Evolutionary conservation across 257 asterid genomes (phyloP).

Genomic region (Solanum piurae): DNA sequence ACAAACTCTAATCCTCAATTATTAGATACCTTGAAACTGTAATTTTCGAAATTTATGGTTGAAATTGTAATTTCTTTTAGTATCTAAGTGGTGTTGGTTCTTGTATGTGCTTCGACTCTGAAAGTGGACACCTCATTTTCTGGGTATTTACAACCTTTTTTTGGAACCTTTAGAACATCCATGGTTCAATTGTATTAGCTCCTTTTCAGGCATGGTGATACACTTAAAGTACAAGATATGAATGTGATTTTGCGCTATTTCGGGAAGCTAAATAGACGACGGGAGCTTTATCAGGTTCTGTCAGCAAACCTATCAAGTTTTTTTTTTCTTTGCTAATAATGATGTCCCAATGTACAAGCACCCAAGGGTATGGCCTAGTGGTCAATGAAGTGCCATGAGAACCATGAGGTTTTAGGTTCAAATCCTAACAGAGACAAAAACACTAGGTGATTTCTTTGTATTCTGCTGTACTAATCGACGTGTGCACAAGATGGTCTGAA

Average conservation of each 20-base stretch:
- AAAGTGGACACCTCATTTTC: not conserved
- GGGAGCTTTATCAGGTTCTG: slow-evolving; percentile 71
- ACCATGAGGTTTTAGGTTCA: not conserved
- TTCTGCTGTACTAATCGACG: not conserved
- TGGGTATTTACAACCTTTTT: not conserved
- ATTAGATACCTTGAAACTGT: not conserved
- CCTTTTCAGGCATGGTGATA: slow-evolving; percentile 53
- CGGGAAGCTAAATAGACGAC: slow-evolving; percentile 55
- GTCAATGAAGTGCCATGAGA: not conserved
- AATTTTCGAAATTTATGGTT: no score
- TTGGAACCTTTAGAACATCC: not conserved
- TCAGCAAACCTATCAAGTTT: not conserved
- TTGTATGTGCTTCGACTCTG: not conserved
- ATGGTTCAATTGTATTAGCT: not conserved
- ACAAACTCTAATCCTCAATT: not conserved
- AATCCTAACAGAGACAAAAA: not conserved
- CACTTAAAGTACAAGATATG: slow-evolving; percentile 59
- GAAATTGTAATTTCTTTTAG: not conserved
- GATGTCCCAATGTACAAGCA: not conserved
- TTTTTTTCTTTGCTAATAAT: slow-evolving; percentile 1
- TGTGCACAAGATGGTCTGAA: not conserved
- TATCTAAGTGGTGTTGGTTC: not conserved
- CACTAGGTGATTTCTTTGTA: not conserved
- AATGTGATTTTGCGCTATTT: slow-evolving; percentile 77
- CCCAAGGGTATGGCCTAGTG: not conserved